Percentiles rank a stretch among this genome's conserved stretches.
Conservation (phyloP, 768 basidiomycete species). For the Rhizopogon salebrosus region DNA sequence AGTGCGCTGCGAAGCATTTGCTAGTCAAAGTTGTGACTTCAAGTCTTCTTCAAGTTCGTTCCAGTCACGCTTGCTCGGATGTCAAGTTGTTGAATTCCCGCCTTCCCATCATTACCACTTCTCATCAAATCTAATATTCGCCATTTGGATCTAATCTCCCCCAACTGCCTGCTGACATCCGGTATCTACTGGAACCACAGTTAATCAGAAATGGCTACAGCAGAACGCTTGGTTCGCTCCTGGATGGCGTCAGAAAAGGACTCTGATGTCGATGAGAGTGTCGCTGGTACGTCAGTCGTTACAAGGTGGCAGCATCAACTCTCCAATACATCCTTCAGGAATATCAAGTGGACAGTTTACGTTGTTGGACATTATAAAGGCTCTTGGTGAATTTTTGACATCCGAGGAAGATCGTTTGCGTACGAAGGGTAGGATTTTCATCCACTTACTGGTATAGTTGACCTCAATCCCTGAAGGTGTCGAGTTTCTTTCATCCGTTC, state of each 20-base stretch:
- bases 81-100: not conserved
- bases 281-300: constrained; percentile 45
- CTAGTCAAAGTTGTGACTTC: not conserved
- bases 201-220: constrained; percentile 30
- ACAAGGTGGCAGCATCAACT: constrained; percentile 30
- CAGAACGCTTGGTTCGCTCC: constrained; percentile 56
- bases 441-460: constrained; percentile 1
- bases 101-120: constrained; percentile 4
- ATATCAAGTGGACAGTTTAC: constrained; percentile 51
- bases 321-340: constrained; percentile 27
- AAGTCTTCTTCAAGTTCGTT: not conserved
- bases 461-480: constrained; percentile 53
- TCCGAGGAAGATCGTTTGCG: constrained; percentile 77
- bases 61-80: constrained; percentile 3
- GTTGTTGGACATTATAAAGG: constrained; percentile 77
- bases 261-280: constrained; percentile 52
- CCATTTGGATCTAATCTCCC: not conserved
- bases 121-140: not conserved
- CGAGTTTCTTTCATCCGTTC: constrained; percentile 69
- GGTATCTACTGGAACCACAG: not conserved
- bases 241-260: constrained; percentile 68
- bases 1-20: constrained; percentile 19
- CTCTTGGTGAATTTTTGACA: constrained; percentile 82
- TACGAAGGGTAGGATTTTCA: constrained; percentile 59
- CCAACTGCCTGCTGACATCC: not conserved